A percentile compares a stretch with the other conserved stretches of the same genome.
Evolutionary conservation across 2,329 filamentous ascomycete species (phyloP).

Genomic region (Botrytis elliptica): DNA sequence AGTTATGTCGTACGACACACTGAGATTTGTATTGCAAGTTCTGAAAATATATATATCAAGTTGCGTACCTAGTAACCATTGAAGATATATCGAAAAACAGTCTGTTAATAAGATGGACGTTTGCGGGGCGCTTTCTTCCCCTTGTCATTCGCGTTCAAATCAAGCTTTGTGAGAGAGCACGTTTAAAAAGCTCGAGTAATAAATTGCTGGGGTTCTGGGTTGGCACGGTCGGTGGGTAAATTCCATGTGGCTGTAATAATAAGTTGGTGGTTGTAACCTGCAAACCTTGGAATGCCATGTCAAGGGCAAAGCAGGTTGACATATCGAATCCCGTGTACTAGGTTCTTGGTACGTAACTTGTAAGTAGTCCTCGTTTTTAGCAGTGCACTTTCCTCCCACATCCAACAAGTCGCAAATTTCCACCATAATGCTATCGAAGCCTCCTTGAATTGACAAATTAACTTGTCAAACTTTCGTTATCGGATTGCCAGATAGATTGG

Average conservation of each 20-base stretch:
- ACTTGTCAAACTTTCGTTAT: not conserved
- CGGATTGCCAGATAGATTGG: not conserved
- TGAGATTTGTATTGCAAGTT: not conserved
- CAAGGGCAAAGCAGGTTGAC: not conserved
- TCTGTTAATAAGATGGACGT: not conserved
- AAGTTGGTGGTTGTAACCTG: too few species aligned
- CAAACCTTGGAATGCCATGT: too few species aligned
- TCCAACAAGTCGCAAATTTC: not conserved
- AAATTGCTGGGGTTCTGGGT: not conserved
- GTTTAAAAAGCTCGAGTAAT: not conserved
- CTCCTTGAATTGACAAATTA: not conserved
- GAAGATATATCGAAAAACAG: not conserved
- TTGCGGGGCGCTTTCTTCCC: not conserved
- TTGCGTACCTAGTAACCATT: not conserved
- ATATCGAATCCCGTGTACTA: not conserved
- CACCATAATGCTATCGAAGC: too few species aligned
- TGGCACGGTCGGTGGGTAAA: not conserved
- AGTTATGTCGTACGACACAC: not conserved
- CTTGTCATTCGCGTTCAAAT: not conserved
- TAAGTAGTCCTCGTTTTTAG: not conserved
- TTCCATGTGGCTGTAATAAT: not conserved
- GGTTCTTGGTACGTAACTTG: not conserved
- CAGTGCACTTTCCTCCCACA: not conserved
- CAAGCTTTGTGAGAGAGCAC: constrained; percentile 6
- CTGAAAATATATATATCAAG: not conserved